These are phyloP conservation scores for Podospora tetraspora DNA, from an alignment of 495 filamentous ascomycete species.

Conservation along the genomic window DNA sequence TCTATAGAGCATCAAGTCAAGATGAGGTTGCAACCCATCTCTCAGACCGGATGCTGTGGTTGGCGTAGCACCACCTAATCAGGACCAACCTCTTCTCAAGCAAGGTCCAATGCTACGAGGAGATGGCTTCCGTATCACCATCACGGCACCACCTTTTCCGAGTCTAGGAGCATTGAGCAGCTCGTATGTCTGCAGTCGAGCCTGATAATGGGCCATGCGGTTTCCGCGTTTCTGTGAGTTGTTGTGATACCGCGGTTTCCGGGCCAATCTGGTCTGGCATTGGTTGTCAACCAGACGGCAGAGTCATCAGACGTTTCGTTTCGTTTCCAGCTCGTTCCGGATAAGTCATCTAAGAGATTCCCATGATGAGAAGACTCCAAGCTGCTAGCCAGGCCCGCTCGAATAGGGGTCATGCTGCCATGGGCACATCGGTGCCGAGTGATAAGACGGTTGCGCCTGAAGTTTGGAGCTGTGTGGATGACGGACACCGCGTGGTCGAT, in stretches of 20 bases:
- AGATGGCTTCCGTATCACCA: background rate
- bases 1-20: background rate
- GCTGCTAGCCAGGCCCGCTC: background rate
- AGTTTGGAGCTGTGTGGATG: background rate
- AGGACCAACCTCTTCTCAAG: background rate
- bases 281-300: background rate
- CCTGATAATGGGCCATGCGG: background rate
- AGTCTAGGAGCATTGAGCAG: background rate
- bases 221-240: background rate
- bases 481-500: background rate
- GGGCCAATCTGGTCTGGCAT: background rate
- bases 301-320: background rate
- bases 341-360: background rate
- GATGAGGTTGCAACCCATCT: background rate
- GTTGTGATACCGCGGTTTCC: background rate
- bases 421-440: background rate
- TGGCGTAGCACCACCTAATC: background rate
- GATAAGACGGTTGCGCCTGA: background rate
- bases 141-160: background rate
- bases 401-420: background rate
- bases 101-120: background rate
- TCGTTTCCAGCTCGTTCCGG: background rate
- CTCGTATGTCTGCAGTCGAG: background rate
- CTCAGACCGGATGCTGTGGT: background rate
- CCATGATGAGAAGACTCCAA: background rate